Conservation (phyloP, 495 filamentous ascomycete genomes). For the Penicillium odoratum region DNA sequence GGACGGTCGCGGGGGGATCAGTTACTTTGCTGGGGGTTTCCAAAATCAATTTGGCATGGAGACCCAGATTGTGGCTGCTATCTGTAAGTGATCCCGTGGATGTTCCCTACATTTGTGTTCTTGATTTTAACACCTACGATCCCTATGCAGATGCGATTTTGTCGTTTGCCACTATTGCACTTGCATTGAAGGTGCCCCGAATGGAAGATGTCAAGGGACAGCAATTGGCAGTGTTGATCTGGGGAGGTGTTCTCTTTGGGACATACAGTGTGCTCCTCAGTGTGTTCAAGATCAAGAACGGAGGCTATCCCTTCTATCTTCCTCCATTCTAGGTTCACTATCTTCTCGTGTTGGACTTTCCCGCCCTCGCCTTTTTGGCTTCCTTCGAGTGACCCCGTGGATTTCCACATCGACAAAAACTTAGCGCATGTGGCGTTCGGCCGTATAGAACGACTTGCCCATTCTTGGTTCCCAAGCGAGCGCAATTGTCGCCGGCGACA, state of each 20-base stretch:
- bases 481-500: constrained; percentile 23
- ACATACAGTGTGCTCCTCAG: constrained; percentile 94
- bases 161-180: constrained; percentile 83
- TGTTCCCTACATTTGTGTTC: constrained; percentile 12
- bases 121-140: not conserved
- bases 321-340: constrained; percentile 69
- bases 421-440: not conserved
- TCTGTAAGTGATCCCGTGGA: constrained; percentile 70
- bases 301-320: constrained; percentile 89
- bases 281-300: constrained; percentile 92
- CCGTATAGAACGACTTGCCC: not conserved
- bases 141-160: constrained; percentile 75
- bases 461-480: not conserved
- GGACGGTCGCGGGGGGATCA: constrained; percentile 81
- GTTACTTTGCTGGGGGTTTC: constrained; percentile 91
- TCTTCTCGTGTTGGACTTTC: not conserved
- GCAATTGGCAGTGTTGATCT: constrained; percentile 78
- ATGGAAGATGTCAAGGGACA: constrained; percentile 77
- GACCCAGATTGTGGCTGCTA: constrained; percentile 91
- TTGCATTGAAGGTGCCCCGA: constrained; percentile 88
- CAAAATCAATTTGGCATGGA: constrained; percentile 95
- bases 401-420: not conserved
- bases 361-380: not conserved
- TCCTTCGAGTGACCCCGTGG: not conserved
- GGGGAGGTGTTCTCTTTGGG: constrained; percentile 73